Evolutionary conservation across 2,329 filamentous ascomycete genomes (phyloP).

Genomic region (Ascosphaera pollenicola): DNA sequence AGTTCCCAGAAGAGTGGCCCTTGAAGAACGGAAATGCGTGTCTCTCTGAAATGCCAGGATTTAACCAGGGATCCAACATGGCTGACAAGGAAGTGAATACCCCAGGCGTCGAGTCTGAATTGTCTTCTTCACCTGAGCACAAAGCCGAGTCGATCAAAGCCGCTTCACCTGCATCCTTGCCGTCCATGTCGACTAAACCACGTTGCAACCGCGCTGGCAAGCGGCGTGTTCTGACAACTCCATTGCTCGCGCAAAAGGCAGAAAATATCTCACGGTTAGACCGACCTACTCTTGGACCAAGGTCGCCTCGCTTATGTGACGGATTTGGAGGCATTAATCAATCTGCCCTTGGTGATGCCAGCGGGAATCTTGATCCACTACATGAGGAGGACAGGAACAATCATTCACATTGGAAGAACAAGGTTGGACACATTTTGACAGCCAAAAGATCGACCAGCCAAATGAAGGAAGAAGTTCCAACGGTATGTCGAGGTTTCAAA

Average conservation of each 20-base stretch:
- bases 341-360: neutral
- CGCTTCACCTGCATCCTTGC: neutral
- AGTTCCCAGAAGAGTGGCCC: too few relatives aligned
- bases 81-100: too few relatives aligned
- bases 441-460: neutral
- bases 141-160: neutral
- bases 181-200: neutral
- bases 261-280: neutral
- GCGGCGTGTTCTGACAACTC: neutral
- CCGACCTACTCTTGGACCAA: neutral
- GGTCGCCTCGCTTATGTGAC: neutral
- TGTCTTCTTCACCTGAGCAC: too few relatives aligned
- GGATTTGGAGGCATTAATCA: neutral
- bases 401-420: neutral
- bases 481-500: neutral
- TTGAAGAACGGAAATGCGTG: too few relatives aligned
- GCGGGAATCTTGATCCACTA: neutral
- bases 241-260: conserved; percentile 1
- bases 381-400: neutral
- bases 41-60: too few relatives aligned
- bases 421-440: neutral
- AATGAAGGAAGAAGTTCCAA: neutral
- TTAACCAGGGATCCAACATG: too few relatives aligned
- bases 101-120: too few relatives aligned
- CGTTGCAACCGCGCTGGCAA: neutral